Evolutionary conservation across 1,139 yeast genomes (phyloP), one percentile per base, ranked within the genome.

Genomic region (Taiozyma sp.): DNA sequence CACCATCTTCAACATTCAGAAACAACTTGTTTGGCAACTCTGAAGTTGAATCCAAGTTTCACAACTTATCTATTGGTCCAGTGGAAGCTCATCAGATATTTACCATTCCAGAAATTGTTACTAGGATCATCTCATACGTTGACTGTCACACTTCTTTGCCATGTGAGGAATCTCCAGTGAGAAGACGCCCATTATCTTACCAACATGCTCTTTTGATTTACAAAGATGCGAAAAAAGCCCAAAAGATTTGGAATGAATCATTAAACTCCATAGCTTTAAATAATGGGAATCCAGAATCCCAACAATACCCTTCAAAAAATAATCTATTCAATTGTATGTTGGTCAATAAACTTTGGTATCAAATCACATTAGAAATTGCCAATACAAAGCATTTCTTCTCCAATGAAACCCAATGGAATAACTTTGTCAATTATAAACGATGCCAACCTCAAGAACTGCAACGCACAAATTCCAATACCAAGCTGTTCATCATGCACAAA

Each of bases 31-130:
- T 12, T 40, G 43, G 23, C 10, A 40, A 40, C 9, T 40, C 23
- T 22, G 43, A 40, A 40, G 28, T 22, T 40, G 27, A 40, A 12
- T 23, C 43, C 23, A 36, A 36, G 10, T 28, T 28, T 28, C 7
- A 42, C 8, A 42, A 8, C 8, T 40, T 23, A 23, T 40, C 43
- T 29, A 4, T 40, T 4, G 12, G 23, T 22, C 43, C 28, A 40
- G n/a, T 40, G 23, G 38, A 43, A 34, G 14, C 58, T 32, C 80
- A 77, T 51, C 70, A 72, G 24, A 85, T 90, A 7, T 85, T 90
- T 62, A 74, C 75, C 48, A 82, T 86, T 22, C 96, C 97, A 0
- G 97, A 91, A 66, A 84, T 91, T 51, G 73, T 90, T 22, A 69
- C 76, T 57, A 73, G 75, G 53, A 87, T 91, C 16, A 62, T 90